Evolutionary conservation across 2,329 filamentous ascomycete genomes (phyloP), one percentile per base, ranked within the genome.

Genomic region (Huntiella abstrusa): DNA sequence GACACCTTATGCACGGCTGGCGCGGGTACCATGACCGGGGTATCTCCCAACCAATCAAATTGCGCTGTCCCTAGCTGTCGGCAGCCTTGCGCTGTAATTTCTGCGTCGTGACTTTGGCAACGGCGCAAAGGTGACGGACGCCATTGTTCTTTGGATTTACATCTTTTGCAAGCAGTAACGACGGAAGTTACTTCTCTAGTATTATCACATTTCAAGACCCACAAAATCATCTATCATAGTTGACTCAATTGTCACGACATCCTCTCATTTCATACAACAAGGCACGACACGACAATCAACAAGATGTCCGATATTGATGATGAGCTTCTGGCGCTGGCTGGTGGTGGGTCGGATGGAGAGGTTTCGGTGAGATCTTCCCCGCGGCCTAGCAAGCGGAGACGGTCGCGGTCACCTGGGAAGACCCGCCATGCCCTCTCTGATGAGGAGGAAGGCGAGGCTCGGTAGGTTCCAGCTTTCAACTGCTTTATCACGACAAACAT

Each of bases 301-400:
- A 70, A 53, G 56, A 93, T 94, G 86, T 81, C 83, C 48, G 83
- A 88, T 58, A 73, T 95, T 54, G 88, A 96, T 59, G 86, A 88
- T 56, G 88, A 95, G 66, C 78, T 96, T 53, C 80, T 96, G 53
- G 87, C 84, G 57, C 77, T 96, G 53, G 91, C 87, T 46, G 91
- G 85, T 56, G 48, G 48, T 22, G 85, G 83, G 54, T 73, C 75
- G 49, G 73, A 70, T 56, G 73, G 73, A 55, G 73, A 75, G 61
- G 71, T 66, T 47, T 46, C 36, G 41, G 42, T 28, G 22, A 28
- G 22, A 28, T 28, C 22, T 28, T 28, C 22, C 5, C 22, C 22
- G 22, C 22, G 22, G 22, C 22, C 22, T 3, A 39, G 42, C 28
- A 45, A 46, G 37, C 46, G 41, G 22, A 36, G 33, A 5, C 33